Base-by-base conservation (phyloP, 768 basidiomycete genomes). In the Podaxis sp. region DNA sequence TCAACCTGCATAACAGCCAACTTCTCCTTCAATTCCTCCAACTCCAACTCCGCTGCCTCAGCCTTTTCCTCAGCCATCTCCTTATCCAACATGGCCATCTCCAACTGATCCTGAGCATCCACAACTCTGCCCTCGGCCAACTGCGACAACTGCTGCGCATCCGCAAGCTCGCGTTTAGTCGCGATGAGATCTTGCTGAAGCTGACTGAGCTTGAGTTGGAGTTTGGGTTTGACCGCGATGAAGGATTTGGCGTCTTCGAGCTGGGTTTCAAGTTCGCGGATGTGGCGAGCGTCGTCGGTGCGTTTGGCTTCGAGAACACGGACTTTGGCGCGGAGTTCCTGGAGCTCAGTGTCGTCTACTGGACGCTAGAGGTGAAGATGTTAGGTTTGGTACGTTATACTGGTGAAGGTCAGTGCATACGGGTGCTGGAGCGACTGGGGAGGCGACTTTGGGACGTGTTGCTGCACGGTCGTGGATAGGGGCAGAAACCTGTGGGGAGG, bases 31-130 rank as follows among this genome's bases (percentile, higher is more conserved):
- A 89, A 70, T 57, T 88, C 90, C 67, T 91, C 93, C 55, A 95
- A 69, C 70, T 95, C 94, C 0, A 80, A 74, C 71, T 94, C 89
- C 0, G 88, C 88, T 2, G 85, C 71, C 73, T 98, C 96, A 0
- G 91, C 89, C 63, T 86, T 86, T 73, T 98, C 96, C 71, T 98
- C 97, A 0, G 96, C 96, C 41, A 98, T 87, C 73, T 99, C 97
- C 75, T 94, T 94, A 72, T 99, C 97, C 67, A 99, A 76, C 83
- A 92, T 92, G 2, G 87, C 82, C 90, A 98, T 94, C 77, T 99
- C 97, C 41, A 98, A 76, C 70, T 96, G 93, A 62, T 98, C 96
- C 57, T 91, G 86, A 1, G 89, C 72, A 71, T 98, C 96, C 2
- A 88, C 75, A 1, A 92, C 78, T 24, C 91, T 82, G 15, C 76